phyloP scores from a whole-genome alignment of 495 filamentous ascomycete genomes.

The Recurvomyces mirabilis region DNA sequence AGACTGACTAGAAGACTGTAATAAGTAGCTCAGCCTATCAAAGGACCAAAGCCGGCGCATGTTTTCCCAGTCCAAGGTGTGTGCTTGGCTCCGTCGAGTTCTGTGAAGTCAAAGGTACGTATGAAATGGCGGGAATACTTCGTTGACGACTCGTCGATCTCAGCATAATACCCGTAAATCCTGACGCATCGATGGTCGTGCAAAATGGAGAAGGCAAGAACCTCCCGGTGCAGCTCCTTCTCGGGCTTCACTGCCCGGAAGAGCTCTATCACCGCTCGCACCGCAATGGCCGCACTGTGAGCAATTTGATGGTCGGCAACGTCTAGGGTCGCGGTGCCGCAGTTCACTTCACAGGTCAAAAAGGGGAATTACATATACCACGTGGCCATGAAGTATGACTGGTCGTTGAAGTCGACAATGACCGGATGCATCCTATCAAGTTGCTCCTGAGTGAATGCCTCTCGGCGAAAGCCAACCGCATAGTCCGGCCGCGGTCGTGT shows the following conservation, averaged over 20 bases:
- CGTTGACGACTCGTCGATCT: conserved; percentile 15
- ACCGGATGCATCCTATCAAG: conserved; percentile 33
- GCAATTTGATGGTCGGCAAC: conserved; percentile 31
- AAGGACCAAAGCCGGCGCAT: no score
- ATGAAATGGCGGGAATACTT: conserved; percentile 28
- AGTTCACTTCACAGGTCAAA: conserved; percentile 33
- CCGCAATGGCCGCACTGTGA: conserved; percentile 34
- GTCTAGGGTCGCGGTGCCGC: conserved; percentile 27
- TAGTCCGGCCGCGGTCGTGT: conserved; percentile 25
- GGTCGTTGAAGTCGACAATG: conserved; percentile 24
- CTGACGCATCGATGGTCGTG: neutral
- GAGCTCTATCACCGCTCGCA: conserved; percentile 21
- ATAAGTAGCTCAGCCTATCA: no score
- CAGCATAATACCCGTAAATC: conserved; percentile 27
- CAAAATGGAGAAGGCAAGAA: neutral
- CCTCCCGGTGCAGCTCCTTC: neutral
- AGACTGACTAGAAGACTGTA: no score
- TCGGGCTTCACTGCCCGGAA: conserved; percentile 20
- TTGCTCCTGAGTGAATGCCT: conserved; percentile 34
- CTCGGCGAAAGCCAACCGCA: conserved; percentile 29
- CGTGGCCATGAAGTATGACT: conserved; percentile 17
- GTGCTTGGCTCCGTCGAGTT: conserved; percentile 24
- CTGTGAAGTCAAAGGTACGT: conserved; percentile 25
- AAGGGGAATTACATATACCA: conserved; percentile 21
- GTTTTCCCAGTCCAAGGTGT: no score